Base-by-base conservation (phyloP, 2,329 filamentous ascomycete genomes). In the Phaeomoniella chlamydospora region DNA sequence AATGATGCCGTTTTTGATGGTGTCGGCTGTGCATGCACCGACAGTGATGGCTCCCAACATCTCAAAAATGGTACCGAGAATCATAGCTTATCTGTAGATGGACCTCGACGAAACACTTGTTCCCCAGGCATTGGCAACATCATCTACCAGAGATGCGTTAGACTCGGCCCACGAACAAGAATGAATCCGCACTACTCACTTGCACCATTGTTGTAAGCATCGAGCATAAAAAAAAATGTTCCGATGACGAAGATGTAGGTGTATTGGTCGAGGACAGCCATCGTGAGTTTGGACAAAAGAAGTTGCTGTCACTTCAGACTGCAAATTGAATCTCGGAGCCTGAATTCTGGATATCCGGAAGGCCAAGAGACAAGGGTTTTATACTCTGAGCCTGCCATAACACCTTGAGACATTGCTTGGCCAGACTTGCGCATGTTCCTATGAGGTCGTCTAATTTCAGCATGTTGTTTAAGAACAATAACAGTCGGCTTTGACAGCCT, bases 121-220 rank as follows among this genome's bases (percentile, higher is more conserved):
- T 5, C 81, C 81, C 77, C 80, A 87, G 35, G 81, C 65, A 60
- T 88, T 88, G 51, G 82, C 81, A 39, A 88, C 81, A 79, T 87
- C 82, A 58, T 86, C 75, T 79, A 18, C 6, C 14, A 39, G 16
- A 31, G 18, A 34, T 38, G n/a, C 12, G 40, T 47, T 5, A 49
- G 35, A 35, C 44, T 38, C 30, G 15, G 34, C 18, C 4, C 12
- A 14, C 11, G 15, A 18, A 15, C 9, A 13, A 14, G 32, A 18
- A 29, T 5, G 18, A 4, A 41, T 34, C 39, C 14, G 18, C 5
- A 34, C 12, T 17, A 71, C 75, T 59, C 61, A 82, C 77, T 83
- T 49, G 79, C 79, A 55, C 79, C 79, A 55, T 82, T 84, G 68
- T 84, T 84, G 68, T 67, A 83, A 41, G 79, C 79, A 59, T 84